These are phyloP conservation scores for Penicillium bovifimosum DNA, from an alignment of 495 filamentous ascomycete genomes.

Conservation along the genomic window DNA sequence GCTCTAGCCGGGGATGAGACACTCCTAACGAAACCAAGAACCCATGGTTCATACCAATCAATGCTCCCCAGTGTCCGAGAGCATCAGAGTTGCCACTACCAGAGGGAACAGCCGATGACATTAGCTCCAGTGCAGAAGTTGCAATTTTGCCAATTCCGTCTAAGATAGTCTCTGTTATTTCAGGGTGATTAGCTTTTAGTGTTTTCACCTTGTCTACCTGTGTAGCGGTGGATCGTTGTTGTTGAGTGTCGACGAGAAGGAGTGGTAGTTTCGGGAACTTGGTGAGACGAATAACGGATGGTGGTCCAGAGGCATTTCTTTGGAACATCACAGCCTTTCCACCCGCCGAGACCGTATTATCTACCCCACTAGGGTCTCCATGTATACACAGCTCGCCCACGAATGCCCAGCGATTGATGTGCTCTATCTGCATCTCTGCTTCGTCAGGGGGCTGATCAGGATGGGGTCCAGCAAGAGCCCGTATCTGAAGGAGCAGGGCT, in stretches of 20 bases:
- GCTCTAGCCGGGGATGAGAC: constrained; percentile 82
- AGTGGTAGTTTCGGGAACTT: constrained; percentile 87
- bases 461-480: constrained; percentile 80
- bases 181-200: constrained; percentile 62
- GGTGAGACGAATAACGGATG: constrained; percentile 68
- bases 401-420: constrained; percentile 96
- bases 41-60: constrained; percentile 93
- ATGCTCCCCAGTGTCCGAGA: constrained; percentile 66
- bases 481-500: too few relatives aligned
- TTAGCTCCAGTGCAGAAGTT: constrained; percentile 56
- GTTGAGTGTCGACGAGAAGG: constrained; percentile 80
- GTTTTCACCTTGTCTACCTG: constrained; percentile 82
- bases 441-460: constrained; percentile 75
- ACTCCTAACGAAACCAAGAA: constrained; percentile 82
- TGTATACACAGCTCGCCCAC: constrained; percentile 96
- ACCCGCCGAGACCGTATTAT: constrained; percentile 91
- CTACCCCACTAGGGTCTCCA: constrained; percentile 90
- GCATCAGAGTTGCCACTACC: constrained; percentile 42
- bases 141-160: constrained; percentile 79
- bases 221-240: constrained; percentile 69
- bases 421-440: constrained; percentile 76
- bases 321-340: constrained; percentile 91
- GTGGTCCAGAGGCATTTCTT: constrained; percentile 60
- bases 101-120: constrained; percentile 41
- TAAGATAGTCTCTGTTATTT: constrained; percentile 69